A percentile compares a stretch with the other conserved stretches of the same genome.
phyloP scores from a whole-genome alignment of 345 rosid genomes.

The Citrus trifoliata region DNA sequence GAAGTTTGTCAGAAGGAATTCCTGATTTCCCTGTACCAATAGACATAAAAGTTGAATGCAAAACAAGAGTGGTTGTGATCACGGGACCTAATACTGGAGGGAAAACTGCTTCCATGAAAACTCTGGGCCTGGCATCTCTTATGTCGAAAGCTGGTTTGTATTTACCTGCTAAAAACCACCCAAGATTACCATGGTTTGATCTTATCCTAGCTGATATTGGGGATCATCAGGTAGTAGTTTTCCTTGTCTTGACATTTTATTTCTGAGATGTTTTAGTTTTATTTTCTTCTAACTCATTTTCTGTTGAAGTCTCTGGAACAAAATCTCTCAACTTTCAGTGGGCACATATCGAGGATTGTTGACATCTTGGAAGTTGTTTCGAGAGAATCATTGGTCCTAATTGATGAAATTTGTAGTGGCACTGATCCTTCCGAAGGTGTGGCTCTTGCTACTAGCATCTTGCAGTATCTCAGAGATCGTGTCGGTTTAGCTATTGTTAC shows the following conservation, averaged over 20 bases:
- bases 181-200: slow-evolving; percentile 95
- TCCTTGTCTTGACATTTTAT: slow-evolving; percentile 18
- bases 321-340: slow-evolving; percentile 90
- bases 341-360: slow-evolving; percentile 72
- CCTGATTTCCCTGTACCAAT: slow-evolving; percentile 73
- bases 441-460: slow-evolving; percentile 78
- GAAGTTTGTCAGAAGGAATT: slow-evolving; percentile 18
- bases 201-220: slow-evolving; percentile 90
- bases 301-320: slow-evolving; percentile 82
- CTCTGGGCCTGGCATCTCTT: slow-evolving; percentile 75
- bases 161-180: slow-evolving; percentile 74
- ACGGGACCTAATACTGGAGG: slow-evolving; percentile 98
- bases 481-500: slow-evolving; percentile 75
- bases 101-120: slow-evolving; percentile 95
- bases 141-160: slow-evolving; percentile 93
- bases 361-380: slow-evolving; percentile 68
- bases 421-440: slow-evolving; percentile 98
- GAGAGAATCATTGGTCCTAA: slow-evolving; percentile 74
- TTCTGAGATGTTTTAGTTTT: slow-evolving; percentile 17
- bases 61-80: slow-evolving; percentile 74
- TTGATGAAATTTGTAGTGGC: slow-evolving; percentile 94
- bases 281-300: slow-evolving; percentile 40
- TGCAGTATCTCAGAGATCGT: slow-evolving; percentile 55
- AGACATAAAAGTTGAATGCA: slow-evolving; percentile 64
- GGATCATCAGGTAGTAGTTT: slow-evolving; percentile 81